Evolutionary conservation across 176 grass and related monocot species (phyloP).

Genomic region (Oryza punctata): DNA sequence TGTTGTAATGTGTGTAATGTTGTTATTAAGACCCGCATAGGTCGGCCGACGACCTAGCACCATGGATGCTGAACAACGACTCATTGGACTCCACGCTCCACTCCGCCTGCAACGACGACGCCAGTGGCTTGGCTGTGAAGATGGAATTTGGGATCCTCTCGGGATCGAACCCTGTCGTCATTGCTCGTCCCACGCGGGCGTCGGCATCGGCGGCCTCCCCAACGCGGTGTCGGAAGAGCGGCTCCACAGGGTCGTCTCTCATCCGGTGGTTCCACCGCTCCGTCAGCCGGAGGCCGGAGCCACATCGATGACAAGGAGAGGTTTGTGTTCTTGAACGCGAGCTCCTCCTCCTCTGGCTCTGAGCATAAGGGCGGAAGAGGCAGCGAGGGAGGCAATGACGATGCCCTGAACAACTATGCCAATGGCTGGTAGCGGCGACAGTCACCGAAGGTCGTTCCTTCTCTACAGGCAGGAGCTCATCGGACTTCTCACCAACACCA

Average conservation of each 20-base stretch:
- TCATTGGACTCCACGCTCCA: too few species aligned
- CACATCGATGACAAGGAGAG: constrained; percentile 85
- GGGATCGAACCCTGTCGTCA: too few species aligned
- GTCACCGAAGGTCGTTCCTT: constrained; percentile 49
- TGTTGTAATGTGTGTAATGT: too few species aligned
- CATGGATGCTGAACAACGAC: too few species aligned
- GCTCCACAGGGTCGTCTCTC: constrained; percentile 68
- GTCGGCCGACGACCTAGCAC: too few species aligned
- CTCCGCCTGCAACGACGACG: too few species aligned
- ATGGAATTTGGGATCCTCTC: too few species aligned
- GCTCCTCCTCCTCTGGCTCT: not conserved
- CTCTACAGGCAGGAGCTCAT: constrained; percentile 69
- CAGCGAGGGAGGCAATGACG: not conserved
- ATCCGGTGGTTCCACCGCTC: constrained; percentile 70
- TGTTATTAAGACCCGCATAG: too few species aligned
- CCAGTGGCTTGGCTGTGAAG: too few species aligned
- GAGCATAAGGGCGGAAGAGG: not conserved
- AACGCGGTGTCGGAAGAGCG: constrained; percentile 63
- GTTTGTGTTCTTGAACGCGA: constrained; percentile 66
- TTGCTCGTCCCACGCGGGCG: not conserved
- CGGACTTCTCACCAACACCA: constrained; percentile 53
- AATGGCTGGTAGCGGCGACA: not conserved
- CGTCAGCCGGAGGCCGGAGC: too few species aligned
- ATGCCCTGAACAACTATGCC: constrained; percentile 38
- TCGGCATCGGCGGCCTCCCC: constrained; percentile 8